These are phyloP conservation scores for Tritrichomonas foetus DNA, from an alignment of 208 protist genomes.

Conservation along the genomic window DNA sequence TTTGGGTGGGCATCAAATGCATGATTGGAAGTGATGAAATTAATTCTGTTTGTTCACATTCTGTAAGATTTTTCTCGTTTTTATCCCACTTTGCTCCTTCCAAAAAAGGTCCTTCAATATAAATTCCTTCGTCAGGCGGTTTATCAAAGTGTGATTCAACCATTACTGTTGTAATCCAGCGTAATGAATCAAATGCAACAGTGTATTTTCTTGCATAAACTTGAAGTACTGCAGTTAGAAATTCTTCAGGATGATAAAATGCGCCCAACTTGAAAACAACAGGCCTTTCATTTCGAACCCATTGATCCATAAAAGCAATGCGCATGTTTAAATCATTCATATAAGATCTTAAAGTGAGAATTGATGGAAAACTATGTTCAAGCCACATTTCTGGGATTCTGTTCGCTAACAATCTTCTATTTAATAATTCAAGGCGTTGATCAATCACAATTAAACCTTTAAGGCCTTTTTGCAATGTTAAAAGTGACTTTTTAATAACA, in stretches of 20 bases:
- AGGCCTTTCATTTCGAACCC: constrained; percentile 56
- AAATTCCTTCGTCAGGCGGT: constrained; percentile 76
- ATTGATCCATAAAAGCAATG: constrained; percentile 81
- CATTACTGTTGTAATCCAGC: background rate
- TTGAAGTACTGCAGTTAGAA: constrained; percentile 97
- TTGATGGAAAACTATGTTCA: constrained; percentile 85
- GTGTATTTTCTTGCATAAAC: constrained; percentile 87
- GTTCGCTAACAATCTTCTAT: constrained; percentile 59
- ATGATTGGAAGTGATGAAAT: constrained; percentile 90
- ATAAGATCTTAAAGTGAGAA: constrained; percentile 80
- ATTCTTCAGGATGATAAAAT: constrained; percentile 96
- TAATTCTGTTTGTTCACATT: constrained; percentile 90
- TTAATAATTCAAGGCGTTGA: constrained; percentile 65
- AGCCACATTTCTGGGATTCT: constrained; percentile 82
- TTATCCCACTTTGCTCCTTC: constrained; percentile 85
- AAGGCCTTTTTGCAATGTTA: constrained; percentile 85
- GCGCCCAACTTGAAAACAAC: constrained; percentile 73
- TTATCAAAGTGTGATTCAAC: constrained; percentile 38
- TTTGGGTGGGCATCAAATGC: constrained; percentile 83
- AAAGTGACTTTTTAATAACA: constrained; percentile 76
- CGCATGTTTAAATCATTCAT: constrained; percentile 82
- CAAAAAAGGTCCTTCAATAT: constrained; percentile 86
- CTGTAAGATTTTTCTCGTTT: constrained; percentile 73
- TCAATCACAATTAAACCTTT: constrained; percentile 70
- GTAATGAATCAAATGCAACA: constrained; percentile 77